Evolutionary conservation across 1,284 basidiomycete species (phyloP).

Genomic region (Quambalaria eucalypti): DNA sequence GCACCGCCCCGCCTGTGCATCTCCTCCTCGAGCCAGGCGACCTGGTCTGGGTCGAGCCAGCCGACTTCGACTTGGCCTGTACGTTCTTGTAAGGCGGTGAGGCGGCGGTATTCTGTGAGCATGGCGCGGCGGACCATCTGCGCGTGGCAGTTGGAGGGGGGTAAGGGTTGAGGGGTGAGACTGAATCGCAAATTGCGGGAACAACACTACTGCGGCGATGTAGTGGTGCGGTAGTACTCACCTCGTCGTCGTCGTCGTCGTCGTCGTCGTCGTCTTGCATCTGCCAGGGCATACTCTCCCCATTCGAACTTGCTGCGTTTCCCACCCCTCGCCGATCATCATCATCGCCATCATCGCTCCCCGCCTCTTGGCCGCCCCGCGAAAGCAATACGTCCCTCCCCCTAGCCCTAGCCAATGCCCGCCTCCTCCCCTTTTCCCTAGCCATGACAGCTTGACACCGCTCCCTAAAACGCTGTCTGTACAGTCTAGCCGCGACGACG

Average conservation of each 20-base stretch:
- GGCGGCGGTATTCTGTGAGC: constrained; percentile 11
- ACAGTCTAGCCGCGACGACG: neutral
- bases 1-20: neutral
- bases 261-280: neutral
- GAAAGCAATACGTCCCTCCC: neutral
- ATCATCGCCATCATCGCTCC: no score
- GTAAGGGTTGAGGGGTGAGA: neutral
- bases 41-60: constrained; percentile 7
- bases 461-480: constrained; percentile 4
- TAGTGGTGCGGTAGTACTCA: neutral
- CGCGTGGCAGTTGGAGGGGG: neutral
- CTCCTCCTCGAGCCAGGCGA: constrained; percentile 16
- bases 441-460: constrained; percentile 8
- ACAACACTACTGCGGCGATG: neutral
- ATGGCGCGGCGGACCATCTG: constrained; percentile 11
- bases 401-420: neutral
- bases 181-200: neutral
- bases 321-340: no score
- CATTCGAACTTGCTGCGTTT: no score
- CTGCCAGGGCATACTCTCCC: no score
- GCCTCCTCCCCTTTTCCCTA: neutral
- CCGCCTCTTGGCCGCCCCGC: no score
- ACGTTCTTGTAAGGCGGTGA: constrained; percentile 3
- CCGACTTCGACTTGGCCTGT: constrained; percentile 3
- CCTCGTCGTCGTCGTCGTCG: constrained; percentile 3